Percentiles rank a stretch among this genome's conserved stretches.
Evolutionary conservation across 202 grass and related monocot genomes (phyloP).

Genomic region (Panicum hallii): DNA sequence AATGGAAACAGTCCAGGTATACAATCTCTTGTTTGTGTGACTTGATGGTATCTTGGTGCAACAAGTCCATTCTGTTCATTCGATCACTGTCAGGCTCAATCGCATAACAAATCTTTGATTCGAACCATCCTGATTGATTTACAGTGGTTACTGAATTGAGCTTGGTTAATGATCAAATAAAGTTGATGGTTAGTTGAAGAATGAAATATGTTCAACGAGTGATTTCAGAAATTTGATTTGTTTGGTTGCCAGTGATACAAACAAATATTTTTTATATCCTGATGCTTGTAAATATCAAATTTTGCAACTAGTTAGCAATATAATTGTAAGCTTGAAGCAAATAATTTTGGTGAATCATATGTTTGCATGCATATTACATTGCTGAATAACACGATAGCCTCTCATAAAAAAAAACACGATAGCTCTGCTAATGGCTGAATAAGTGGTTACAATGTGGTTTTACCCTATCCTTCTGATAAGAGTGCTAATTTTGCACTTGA

Average conservation of each 20-base stretch:
- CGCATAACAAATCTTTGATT: background rate
- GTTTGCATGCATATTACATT: background rate
- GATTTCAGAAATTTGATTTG: background rate
- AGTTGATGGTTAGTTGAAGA: constrained; percentile 5
- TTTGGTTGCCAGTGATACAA: background rate
- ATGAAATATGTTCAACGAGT: background rate
- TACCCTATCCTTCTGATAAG: background rate
- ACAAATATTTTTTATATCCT: background rate
- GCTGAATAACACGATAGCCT: background rate
- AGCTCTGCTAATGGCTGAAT: background rate
- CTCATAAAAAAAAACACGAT: background rate
- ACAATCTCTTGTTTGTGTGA: background rate
- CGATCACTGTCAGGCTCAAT: background rate
- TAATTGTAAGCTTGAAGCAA: constrained; percentile 9
- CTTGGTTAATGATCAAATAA: constrained; percentile 6
- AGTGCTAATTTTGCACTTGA: constrained; percentile 1
- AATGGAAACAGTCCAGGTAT: background rate
- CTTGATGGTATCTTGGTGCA: background rate
- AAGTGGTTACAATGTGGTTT: background rate
- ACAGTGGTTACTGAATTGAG: background rate
- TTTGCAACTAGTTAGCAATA: background rate
- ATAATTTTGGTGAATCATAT: background rate
- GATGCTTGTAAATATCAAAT: background rate
- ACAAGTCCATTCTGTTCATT: background rate
- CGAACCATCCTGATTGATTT: background rate